A percentile compares a stretch with the other conserved stretches of the same genome.
These are phyloP conservation scores for Liriodendron chinense DNA, from an alignment of 164 flowering plant species.

Conservation along the genomic window DNA sequence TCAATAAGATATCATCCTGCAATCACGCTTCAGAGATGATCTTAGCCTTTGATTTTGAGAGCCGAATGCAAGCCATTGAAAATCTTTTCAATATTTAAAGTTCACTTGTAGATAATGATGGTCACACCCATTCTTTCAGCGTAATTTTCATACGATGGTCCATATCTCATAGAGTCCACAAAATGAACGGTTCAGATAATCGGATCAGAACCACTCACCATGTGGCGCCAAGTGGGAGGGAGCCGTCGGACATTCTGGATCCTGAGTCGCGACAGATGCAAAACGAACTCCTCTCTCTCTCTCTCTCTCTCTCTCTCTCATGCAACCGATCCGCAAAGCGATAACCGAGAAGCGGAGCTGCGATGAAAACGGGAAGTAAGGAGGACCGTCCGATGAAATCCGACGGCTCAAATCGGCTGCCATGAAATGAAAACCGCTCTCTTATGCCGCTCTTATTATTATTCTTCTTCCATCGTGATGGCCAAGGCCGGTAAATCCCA, in stretches of 20 bases:
- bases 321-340: not conserved
- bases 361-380: not conserved
- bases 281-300: not conserved
- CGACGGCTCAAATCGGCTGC: not conserved
- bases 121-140: no score
- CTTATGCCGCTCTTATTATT: constrained; percentile 4
- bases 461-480: constrained; percentile 11
- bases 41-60: no score
- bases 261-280: no score
- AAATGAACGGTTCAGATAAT: not conserved
- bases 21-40: no score
- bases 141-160: no score
- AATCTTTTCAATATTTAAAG: no score
- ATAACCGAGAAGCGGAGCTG: not conserved
- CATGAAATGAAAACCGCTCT: constrained; percentile 14
- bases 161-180: no score
- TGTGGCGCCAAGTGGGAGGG: not conserved
- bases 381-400: not conserved
- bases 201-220: not conserved
- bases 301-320: not conserved
- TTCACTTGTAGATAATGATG: no score
- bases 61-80: no score
- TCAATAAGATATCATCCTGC: no score
- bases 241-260: not conserved
- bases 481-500: constrained; percentile 22